Base-by-base conservation (phyloP, 2,329 filamentous ascomycete genomes). In the Stagonosporopsis chrysanthemi region DNA sequence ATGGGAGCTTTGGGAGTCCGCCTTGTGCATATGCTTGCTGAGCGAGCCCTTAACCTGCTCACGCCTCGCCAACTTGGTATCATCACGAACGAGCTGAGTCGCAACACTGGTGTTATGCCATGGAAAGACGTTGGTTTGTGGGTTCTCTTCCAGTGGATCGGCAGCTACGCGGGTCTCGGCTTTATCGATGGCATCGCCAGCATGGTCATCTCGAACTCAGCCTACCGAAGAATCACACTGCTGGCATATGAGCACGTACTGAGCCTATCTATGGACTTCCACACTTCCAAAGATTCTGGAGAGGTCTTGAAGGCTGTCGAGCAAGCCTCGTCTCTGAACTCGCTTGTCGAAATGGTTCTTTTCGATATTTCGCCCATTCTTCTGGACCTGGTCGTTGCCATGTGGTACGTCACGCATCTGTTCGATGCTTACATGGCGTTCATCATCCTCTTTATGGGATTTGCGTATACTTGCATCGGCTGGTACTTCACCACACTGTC, bases 61-160 rank as follows among this genome's bases (percentile, higher is more conserved):
- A 86, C 92, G 29, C 92, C 92, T n/a, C 84, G 90, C 19, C 90
- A 95, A 70, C 85, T 94, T 29, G 92, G 91, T 62, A 86, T 90
- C 56, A 87, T 96, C 61, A 88, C 91, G 62, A 86, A 95, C 67
- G 85, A 85, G 58, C 78, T 96, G 22, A 82, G 82, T 28, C 80
- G 82, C 39, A 75, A 80, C 40, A 79, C 70, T 63, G 75, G 75
- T 36, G 62, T 69, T 4, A 77, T 83, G 52, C 82, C 86, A 3
- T 86, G 82, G 82, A 74, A 77, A 52, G 79, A 83, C 33, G 80
- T 88, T 22, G 72, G 75, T 1, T 57, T 85, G 0, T 88, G 84
- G 77, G 40, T 79, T 78, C 38, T 75, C 6, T 75, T 67, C 35
- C 77, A 77, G 11, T 82, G 82, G 61, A 71, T 86, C 3, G 77